A percentile compares a stretch with the other conserved stretches of the same genome.
phyloP scores from a whole-genome alignment of 2,329 filamentous ascomycete genomes.

The Alternaria sp. region DNA sequence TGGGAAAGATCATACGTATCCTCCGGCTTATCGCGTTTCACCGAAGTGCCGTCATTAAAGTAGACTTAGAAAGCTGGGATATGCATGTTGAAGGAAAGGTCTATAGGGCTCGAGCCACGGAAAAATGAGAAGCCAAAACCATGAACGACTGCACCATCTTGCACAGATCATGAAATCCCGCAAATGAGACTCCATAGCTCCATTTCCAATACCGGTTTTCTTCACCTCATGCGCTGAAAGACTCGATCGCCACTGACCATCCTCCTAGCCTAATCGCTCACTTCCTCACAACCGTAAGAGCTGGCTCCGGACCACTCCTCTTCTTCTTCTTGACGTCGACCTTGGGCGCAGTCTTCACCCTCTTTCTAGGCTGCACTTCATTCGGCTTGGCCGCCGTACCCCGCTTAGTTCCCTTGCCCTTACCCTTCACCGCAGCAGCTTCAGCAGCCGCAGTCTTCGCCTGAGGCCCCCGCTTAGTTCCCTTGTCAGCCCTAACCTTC shows the following conservation, averaged over 20 bases:
- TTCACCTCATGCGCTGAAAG: neutral
- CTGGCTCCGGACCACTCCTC: neutral
- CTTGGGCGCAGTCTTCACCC: constrained; percentile 19
- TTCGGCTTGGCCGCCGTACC: constrained; percentile 10
- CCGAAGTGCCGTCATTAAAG: no score
- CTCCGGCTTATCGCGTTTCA: no score
- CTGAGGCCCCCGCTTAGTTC: constrained; percentile 16
- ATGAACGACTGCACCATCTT: neutral
- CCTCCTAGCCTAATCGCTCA: neutral
- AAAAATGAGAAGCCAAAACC: neutral
- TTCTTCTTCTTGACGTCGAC: constrained; percentile 13
- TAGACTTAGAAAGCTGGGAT: neutral
- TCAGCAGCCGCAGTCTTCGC: neutral
- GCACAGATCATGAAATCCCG: neutral
- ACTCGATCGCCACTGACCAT: neutral
- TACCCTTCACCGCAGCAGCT: neutral
- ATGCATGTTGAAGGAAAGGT: neutral
- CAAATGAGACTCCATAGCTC: neutral
- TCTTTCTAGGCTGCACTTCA: constrained; percentile 26
- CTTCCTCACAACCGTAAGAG: constrained; percentile 7
- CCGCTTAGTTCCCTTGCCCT: constrained; percentile 3
- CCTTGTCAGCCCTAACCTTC: constrained; percentile 26
- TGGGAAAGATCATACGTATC: no score
- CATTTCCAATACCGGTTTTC: neutral
- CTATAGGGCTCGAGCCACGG: neutral